These are phyloP conservation scores for Elongisporangium undulatum DNA, from an alignment of 352 stramenopile genomes.

Conservation along the genomic window DNA sequence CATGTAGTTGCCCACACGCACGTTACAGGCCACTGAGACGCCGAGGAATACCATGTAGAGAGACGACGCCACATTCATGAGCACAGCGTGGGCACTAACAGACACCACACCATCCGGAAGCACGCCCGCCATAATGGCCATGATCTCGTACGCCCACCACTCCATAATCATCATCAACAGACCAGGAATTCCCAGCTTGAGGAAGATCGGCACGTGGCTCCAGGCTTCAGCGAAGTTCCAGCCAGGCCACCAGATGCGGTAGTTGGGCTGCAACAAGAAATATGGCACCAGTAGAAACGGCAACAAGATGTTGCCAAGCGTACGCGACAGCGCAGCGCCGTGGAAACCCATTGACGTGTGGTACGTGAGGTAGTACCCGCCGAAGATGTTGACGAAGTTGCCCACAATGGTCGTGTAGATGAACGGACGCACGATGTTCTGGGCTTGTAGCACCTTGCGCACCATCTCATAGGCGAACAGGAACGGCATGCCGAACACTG, in stretches of 20 bases:
- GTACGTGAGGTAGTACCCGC: conserved; percentile 69
- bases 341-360: conserved; percentile 69
- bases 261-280: conserved; percentile 29
- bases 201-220: conserved; percentile 43
- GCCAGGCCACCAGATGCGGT: conserved; percentile 36
- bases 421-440: conserved; percentile 65
- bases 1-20: conserved; percentile 75
- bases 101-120: conserved; percentile 64
- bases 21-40: conserved; percentile 59
- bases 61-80: conserved; percentile 61
- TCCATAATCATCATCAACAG: conserved; percentile 68
- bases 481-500: conserved; percentile 47
- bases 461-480: conserved; percentile 59
- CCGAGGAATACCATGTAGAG: conserved; percentile 76
- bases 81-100: conserved; percentile 69
- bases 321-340: conserved; percentile 59
- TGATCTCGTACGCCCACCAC: conserved; percentile 78
- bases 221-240: conserved; percentile 38
- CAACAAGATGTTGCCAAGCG: conserved; percentile 45
- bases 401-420: conserved; percentile 40
- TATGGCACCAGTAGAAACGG: conserved; percentile 49
- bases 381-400: conserved; percentile 56
- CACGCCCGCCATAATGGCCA: conserved; percentile 63
- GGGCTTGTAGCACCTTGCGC: conserved; percentile 64
- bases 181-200: conserved; percentile 38